phyloP scores from a whole-genome alignment of 495 filamentous ascomycete species.

The Melanomma pulvis-pyrius region DNA sequence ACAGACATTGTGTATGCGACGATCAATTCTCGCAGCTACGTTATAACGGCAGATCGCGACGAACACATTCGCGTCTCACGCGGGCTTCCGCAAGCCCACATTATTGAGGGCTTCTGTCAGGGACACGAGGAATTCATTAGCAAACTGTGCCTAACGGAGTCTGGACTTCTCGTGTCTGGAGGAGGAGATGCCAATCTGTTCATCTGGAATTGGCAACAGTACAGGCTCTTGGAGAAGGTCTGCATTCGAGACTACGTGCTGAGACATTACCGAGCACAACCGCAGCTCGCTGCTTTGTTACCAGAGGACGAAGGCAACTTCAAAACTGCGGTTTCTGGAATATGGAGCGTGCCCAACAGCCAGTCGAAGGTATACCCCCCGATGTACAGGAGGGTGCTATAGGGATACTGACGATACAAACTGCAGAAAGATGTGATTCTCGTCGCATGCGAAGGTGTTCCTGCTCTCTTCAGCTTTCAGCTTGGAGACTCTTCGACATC shows the following conservation, averaged over 20 bases:
- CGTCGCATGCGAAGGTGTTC: conserved; percentile 43
- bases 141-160: conserved; percentile 66
- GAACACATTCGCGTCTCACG: conserved; percentile 95
- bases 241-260: conserved; percentile 52
- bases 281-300: background rate
- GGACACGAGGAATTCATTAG: conserved; percentile 83
- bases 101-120: conserved; percentile 87
- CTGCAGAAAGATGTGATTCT: conserved; percentile 33
- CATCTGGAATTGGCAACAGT: conserved; percentile 78
- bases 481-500: background rate
- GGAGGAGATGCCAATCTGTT: conserved; percentile 79
- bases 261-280: conserved; percentile 12
- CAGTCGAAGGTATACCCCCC: conserved; percentile 3
- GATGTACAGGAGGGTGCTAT: background rate
- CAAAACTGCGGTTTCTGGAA: conserved; percentile 39
- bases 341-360: conserved; percentile 31
- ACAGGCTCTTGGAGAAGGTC: conserved; percentile 56
- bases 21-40: conserved; percentile 58
- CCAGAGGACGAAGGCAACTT: conserved; percentile 10
- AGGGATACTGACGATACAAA: background rate
- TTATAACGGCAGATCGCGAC: conserved; percentile 89
- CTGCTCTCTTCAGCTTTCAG: conserved; percentile 35
- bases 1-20: conserved; percentile 66
- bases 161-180: conserved; percentile 73
- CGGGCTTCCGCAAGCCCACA: conserved; percentile 76